phyloP scores from a whole-genome alignment of 2,329 filamentous ascomycete species.

The Escovopsis weberi region DNA sequence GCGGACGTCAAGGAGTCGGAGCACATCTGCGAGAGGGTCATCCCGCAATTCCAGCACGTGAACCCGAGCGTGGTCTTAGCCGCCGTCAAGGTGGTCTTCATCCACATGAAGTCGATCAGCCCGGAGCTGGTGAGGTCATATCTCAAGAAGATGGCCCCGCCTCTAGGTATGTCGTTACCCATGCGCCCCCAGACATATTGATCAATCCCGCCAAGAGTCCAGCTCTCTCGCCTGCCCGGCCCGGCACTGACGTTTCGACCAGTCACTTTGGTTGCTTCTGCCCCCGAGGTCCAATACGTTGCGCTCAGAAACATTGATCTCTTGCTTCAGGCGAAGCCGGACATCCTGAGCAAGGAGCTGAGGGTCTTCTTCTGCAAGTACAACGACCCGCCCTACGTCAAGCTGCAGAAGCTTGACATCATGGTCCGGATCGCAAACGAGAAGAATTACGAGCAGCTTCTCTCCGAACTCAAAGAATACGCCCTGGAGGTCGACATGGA shows the following conservation, averaged over 20 bases:
- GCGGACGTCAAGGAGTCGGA: conserved; percentile 89
- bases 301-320: conserved; percentile 93
- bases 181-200: too few relatives aligned
- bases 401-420: conserved; percentile 94
- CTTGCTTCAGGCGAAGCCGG: conserved; percentile 85
- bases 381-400: conserved; percentile 95
- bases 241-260: background rate
- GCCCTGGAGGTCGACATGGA: conserved; percentile 98
- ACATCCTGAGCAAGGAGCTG: conserved; percentile 93
- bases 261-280: conserved; percentile 93
- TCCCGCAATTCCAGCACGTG: conserved; percentile 95
- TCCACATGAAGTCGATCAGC: conserved; percentile 80
- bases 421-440: conserved; percentile 99
- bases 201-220: too few relatives aligned
- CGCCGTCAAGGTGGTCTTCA: conserved; percentile 95
- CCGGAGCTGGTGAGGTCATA: conserved; percentile 71
- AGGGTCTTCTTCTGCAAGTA: conserved; percentile 99
- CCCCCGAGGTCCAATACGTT: conserved; percentile 95
- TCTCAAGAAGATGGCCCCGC: conserved; percentile 96
- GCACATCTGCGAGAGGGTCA: conserved; percentile 92
- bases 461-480: conserved; percentile 93
- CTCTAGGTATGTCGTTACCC: conserved; percentile 48
- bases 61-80: conserved; percentile 93
- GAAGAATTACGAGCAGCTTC: conserved; percentile 84
- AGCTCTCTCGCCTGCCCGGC: too few relatives aligned